Percentiles rank a stretch among this genome's conserved stretches.
Evolutionary conservation across 2,329 filamentous ascomycete species (phyloP).

Genomic region (Colletotrichum sansevieriae): DNA sequence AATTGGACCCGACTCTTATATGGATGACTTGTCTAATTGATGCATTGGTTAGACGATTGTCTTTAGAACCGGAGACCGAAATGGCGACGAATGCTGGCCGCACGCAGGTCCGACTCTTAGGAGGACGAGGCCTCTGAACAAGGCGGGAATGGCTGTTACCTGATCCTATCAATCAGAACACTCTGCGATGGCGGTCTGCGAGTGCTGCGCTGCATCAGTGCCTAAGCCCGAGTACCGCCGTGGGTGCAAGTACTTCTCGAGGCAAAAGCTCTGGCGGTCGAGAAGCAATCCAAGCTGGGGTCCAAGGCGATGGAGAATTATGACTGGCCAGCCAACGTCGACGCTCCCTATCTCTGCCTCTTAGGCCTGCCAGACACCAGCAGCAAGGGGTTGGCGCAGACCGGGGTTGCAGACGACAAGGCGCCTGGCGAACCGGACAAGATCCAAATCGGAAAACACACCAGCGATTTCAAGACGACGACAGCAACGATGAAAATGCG

Average conservation of each 20-base stretch:
- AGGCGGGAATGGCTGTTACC: no score
- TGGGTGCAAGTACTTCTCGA: conserved; percentile 2
- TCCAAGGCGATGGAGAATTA: background rate
- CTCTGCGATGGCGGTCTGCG: background rate
- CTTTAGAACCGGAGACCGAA: background rate
- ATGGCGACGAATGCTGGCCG: conserved; percentile 6
- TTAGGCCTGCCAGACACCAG: conserved; percentile 9
- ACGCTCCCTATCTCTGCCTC: conserved; percentile 21
- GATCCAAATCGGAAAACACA: background rate
- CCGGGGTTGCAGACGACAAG: conserved; percentile 22
- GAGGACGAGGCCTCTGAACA: background rate
- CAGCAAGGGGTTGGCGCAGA: conserved; percentile 20
- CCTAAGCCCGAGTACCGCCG: background rate
- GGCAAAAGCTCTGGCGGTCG: conserved; percentile 8
- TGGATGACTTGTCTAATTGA: background rate
- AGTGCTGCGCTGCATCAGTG: conserved; percentile 5
- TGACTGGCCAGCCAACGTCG: conserved; percentile 21
- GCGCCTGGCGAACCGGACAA: conserved; percentile 17
- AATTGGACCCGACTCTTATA: no score
- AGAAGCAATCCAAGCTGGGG: conserved; percentile 6
- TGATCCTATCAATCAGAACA: background rate
- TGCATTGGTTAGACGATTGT: background rate
- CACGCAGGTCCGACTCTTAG: conserved; percentile 18
- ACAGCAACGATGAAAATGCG: conserved; percentile 1
- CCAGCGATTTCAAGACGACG: conserved; percentile 12